Evolutionary conservation across 164 flowering plant species (phyloP).

Genomic region (Liriodendron chinense): DNA sequence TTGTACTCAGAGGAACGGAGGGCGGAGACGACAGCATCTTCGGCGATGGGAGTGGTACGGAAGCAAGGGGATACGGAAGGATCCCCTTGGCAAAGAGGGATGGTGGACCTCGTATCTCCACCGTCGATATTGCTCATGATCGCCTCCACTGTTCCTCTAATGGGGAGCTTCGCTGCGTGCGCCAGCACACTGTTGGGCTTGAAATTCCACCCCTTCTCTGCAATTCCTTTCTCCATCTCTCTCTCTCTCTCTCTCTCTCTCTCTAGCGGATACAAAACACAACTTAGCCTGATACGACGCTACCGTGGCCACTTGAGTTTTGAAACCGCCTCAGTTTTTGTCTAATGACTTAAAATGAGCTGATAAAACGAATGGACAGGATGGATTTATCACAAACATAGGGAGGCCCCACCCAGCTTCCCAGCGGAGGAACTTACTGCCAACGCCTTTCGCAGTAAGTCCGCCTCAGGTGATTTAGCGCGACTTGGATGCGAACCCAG

Average conservation of each 20-base stretch:
- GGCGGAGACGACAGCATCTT: constrained; percentile 38
- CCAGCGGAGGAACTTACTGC: no score
- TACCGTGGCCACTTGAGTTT: no score
- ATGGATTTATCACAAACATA: no score
- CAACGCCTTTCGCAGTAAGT: no score
- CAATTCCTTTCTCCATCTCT: constrained; percentile 10
- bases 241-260: constrained; percentile 16
- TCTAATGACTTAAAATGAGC: no score
- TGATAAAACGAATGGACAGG: no score
- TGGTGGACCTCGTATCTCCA: constrained; percentile 17
- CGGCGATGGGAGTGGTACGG: constrained; percentile 25
- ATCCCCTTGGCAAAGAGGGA: constrained; percentile 43
- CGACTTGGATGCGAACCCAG: no score
- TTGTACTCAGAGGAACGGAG: constrained; percentile 31
- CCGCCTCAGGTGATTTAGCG: no score
- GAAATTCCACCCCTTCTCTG: constrained; percentile 23
- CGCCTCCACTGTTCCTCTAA: constrained; percentile 21
- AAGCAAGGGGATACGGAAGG: constrained; percentile 38
- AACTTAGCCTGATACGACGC: no score
- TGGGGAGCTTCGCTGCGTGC: constrained; percentile 14
- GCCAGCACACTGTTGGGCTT: constrained; percentile 18
- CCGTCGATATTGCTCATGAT: constrained; percentile 15
- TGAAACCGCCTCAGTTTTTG: no score
- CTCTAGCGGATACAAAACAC: no score
- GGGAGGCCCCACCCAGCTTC: no score